Conservation (phyloP, 2,329 filamentous ascomycete species). For the Endoconidiophora laricicola region DNA sequence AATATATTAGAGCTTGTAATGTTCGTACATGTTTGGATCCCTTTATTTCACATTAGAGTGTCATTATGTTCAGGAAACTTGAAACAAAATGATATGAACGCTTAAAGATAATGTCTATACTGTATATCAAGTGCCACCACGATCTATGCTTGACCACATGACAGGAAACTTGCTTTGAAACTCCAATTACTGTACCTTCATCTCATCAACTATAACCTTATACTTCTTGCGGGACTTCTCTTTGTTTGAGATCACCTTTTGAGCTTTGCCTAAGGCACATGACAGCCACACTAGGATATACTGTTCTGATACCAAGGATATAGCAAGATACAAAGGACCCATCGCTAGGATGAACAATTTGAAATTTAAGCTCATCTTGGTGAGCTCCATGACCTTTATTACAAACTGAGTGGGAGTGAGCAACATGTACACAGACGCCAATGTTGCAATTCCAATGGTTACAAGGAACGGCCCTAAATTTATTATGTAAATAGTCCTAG, state of each 20-base stretch:
- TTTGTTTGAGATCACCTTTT: constrained; percentile 38
- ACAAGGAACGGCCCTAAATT: constrained; percentile 60
- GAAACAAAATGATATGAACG: no score
- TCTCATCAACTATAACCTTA: constrained; percentile 57
- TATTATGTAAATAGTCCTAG: constrained; percentile 15
- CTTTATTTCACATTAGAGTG: no score
- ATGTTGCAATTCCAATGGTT: constrained; percentile 53
- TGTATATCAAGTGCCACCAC: no score
- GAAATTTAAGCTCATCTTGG: constrained; percentile 55
- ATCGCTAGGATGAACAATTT: constrained; percentile 54
- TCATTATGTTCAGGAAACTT: no score
- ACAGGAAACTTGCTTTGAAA: no score
- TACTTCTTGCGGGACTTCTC: constrained; percentile 75
- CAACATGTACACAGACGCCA: constrained; percentile 64
- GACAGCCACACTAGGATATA: constrained; percentile 54
- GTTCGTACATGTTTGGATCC: no score
- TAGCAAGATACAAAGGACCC: constrained; percentile 48
- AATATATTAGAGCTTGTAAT: not conserved
- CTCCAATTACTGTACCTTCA: not conserved
- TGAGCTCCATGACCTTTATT: constrained; percentile 67
- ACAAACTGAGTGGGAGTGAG: constrained; percentile 56
- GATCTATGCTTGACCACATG: no score
- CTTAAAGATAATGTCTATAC: no score
- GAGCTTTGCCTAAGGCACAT: constrained; percentile 45
- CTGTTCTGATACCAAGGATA: constrained; percentile 57